phyloP scores from a whole-genome alignment of 306 rosid species.

The Oemleria cerasiformis region DNA sequence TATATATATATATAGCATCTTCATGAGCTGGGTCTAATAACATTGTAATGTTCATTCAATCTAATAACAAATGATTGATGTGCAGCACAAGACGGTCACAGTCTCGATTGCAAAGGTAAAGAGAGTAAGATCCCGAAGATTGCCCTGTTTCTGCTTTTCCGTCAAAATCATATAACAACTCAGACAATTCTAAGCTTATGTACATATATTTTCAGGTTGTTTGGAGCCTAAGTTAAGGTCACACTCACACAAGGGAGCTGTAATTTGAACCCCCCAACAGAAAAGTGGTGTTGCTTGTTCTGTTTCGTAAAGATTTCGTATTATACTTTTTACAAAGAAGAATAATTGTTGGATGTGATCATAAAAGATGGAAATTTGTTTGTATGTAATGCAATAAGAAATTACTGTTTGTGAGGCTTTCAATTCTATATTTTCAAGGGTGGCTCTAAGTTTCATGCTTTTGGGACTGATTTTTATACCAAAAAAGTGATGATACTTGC shows the following conservation, averaged over 20 bases:
- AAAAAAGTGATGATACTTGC: no score
- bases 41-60: not conserved
- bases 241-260: not conserved
- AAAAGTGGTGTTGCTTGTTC: not conserved
- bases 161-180: not conserved
- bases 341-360: not conserved
- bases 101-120: slow-evolving; percentile 62
- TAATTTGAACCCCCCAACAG: not conserved
- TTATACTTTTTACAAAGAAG: not conserved
- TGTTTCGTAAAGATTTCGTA: not conserved
- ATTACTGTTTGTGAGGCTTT: not conserved
- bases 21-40: not conserved
- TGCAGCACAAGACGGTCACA: slow-evolving; percentile 62
- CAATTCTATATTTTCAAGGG: not conserved
- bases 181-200: not conserved
- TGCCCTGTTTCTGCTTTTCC: slow-evolving; percentile 3
- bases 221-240: slow-evolving; percentile 3
- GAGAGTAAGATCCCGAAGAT: not conserved
- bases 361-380: not conserved
- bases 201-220: slow-evolving; percentile 7
- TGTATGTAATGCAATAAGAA: not conserved
- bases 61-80: slow-evolving; percentile 27
- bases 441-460: not conserved
- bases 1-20: no score
- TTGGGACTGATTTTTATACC: no score